Evolutionary conservation across 352 stramenopile species (phyloP).

Genomic region (Plasmopara halstedii): DNA sequence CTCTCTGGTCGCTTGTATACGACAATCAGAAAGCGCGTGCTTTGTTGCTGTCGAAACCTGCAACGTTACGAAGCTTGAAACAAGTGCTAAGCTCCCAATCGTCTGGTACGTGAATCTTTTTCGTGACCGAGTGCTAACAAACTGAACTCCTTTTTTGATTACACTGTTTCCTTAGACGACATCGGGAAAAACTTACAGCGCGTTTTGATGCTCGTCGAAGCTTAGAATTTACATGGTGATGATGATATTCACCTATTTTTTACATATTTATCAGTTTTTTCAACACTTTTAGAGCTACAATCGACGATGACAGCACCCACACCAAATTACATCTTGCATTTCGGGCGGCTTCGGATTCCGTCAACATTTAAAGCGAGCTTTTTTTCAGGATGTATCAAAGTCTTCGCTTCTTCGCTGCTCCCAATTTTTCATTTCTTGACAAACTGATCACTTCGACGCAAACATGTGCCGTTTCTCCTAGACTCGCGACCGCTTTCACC

Average conservation of each 20-base stretch:
- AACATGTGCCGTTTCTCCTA: too few relatives aligned
- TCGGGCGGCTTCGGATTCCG: not conserved
- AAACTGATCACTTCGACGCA: too few relatives aligned
- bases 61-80: constrained; percentile 26
- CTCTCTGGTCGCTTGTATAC: constrained; percentile 49
- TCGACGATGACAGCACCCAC: not conserved
- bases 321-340: not conserved
- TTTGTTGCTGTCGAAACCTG: constrained; percentile 24
- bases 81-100: constrained; percentile 14
- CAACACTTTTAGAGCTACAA: too few relatives aligned
- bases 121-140: too few relatives aligned
- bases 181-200: constrained; percentile 21
- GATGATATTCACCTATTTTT: not conserved
- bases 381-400: too few relatives aligned
- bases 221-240: constrained; percentile 7
- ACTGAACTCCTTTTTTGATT: not conserved
- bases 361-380: too few relatives aligned
- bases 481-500: too few relatives aligned
- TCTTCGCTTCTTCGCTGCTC: too few relatives aligned
- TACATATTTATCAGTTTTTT: not conserved
- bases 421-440: too few relatives aligned
- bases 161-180: constrained; percentile 4
- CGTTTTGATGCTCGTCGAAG: constrained; percentile 21
- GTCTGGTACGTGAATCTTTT: constrained; percentile 6
- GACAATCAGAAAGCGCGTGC: constrained; percentile 61